Evolutionary conservation across 371 early-diverging fungal genomes (phyloP), one percentile per base, ranked within the genome.

Genomic region (Spiromyces aspiralis): DNA sequence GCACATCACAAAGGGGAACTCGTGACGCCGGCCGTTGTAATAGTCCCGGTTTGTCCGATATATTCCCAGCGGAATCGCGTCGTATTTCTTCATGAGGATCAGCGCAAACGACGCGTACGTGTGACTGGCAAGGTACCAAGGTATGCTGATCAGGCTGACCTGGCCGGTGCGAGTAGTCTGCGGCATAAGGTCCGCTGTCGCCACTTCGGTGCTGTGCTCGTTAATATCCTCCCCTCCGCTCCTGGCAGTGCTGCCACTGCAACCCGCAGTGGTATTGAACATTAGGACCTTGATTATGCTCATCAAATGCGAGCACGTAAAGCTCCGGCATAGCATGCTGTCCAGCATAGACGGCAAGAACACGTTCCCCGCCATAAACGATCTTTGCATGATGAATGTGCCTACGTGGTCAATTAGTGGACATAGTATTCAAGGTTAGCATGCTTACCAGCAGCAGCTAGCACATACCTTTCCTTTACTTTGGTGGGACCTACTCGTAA

Each of bases 321-420:
- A 76, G 44, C 70, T 62, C 54, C 75, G 77, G 26, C 69, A 64
- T n/a, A 77, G 48, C 1, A 75, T 53, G 1, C 71, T 66, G 46
- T 78, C 73, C 27, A 76, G 54, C 61, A 76, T 63, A 3, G 64
- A 51, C 1, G 65, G 62, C 27, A 66, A 61, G 43, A 74, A 75
- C 6, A 73, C 67, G 26, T 75, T 73, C 6, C 77, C 77, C 6
- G 64, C 66, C 51, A 70, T 71, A 53, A 75, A 77, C 0, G 73
- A 56, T 10, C 73, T 57, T 21, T 58, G 59, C 2, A 66, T 54
- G 43, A 58, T 35, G 2, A 60, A 53, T 35, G 51, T 54, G 35
- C 59, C 59, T n/a, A n/a, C n/a, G n/a, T n/a, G n/a, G n/a, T n/a
- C n/a, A n/a, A n/a, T n/a, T n/a, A n/a, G n/a, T n/a, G n/a, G n/a